Evolutionary conservation across 345 rosid species (phyloP).

Genomic region (Alliaria petiolata): DNA sequence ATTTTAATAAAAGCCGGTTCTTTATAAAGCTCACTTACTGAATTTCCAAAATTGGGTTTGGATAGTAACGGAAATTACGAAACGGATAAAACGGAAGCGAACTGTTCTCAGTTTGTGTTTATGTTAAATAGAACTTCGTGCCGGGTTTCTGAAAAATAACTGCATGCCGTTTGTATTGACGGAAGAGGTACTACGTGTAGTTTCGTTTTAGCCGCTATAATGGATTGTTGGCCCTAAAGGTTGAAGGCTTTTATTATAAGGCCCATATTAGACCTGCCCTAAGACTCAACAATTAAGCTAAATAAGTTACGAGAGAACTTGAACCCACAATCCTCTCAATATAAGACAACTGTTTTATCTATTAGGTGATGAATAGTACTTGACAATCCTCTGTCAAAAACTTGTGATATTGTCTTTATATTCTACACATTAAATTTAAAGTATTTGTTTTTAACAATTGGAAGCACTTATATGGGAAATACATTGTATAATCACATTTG

Average conservation of each 20-base stretch:
- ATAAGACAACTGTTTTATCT: no score
- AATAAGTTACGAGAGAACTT: no score
- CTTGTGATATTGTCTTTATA: no score
- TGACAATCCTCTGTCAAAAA: no score
- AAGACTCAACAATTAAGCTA: neutral
- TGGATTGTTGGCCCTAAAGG: neutral
- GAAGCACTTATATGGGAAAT: no score
- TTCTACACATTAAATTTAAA: no score
- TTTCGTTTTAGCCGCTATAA: neutral
- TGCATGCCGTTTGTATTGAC: neutral
- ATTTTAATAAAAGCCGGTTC: conserved; percentile 8
- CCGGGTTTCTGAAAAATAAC: neutral
- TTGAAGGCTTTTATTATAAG: neutral
- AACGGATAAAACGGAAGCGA: neutral
- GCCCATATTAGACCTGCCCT: neutral
- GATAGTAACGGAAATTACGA: conserved; percentile 14
- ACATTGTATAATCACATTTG: no score
- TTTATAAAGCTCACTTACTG: conserved; percentile 15
- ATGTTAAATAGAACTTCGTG: neutral
- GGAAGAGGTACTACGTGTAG: conserved; percentile 2
- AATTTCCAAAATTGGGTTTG: conserved; percentile 28
- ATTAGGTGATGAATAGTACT: no score
- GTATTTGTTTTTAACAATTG: no score
- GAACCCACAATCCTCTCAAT: no score
- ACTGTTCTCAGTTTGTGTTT: neutral